Conservation (phyloP, 768 basidiomycete species). For the Podaxis carcinomalis region DNA sequence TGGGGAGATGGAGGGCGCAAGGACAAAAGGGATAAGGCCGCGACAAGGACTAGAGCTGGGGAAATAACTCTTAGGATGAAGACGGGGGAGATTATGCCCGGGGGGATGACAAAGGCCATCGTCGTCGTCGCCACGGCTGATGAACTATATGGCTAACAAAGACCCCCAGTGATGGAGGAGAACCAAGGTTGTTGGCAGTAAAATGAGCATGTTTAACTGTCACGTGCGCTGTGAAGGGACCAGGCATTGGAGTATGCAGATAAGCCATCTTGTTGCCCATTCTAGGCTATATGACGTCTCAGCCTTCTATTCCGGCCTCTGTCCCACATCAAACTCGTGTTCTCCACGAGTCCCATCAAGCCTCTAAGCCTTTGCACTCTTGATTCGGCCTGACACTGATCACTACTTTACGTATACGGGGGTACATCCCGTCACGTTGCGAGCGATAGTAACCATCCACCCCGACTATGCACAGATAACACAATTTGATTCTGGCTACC, state of each 20-base stretch:
- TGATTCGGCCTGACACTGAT: background rate
- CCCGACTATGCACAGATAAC: constrained; percentile 14
- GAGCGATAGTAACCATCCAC: no score
- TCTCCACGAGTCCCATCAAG: background rate
- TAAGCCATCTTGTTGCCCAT: background rate
- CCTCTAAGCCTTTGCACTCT: background rate
- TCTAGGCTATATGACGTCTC: constrained; percentile 2
- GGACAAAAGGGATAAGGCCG: constrained; percentile 56
- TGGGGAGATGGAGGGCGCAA: constrained; percentile 41
- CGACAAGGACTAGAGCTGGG: constrained; percentile 59
- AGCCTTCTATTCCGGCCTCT: background rate
- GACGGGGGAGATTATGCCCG: constrained; percentile 28
- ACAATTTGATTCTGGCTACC: constrained; percentile 15
- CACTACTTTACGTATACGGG: background rate
- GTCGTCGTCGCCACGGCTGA: constrained; percentile 20
- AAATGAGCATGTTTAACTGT: constrained; percentile 8
- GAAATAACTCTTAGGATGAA: constrained; percentile 62
- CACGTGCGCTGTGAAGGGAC: background rate
- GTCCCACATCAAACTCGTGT: constrained; percentile 6
- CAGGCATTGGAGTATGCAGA: background rate
- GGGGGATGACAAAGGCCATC: constrained; percentile 21
- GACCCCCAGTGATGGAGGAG: constrained; percentile 8
- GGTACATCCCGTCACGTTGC: no score
- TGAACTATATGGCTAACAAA: background rate
- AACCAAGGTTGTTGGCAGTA: constrained; percentile 6